Percentiles rank a stretch among this genome's conserved stretches.
phyloP scores from a whole-genome alignment of 2,329 filamentous ascomycete genomes.

The Venturia oleaginea region DNA sequence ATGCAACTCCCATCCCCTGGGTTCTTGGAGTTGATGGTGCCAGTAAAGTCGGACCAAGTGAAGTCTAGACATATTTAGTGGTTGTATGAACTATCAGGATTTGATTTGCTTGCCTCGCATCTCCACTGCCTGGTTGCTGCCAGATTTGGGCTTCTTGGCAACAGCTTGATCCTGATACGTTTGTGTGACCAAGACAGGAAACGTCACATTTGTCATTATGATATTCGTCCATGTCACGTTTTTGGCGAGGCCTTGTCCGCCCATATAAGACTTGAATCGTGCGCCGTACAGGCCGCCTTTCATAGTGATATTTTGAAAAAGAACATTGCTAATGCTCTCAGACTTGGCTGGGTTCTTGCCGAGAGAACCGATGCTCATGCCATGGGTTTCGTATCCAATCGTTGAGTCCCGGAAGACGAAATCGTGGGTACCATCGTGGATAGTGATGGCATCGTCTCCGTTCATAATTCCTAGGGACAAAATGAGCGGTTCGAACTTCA shows the following conservation, averaged over 20 bases:
- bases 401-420: constrained; percentile 32
- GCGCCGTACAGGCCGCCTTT: constrained; percentile 30
- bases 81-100: constrained; percentile 27
- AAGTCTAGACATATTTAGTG: constrained; percentile 31
- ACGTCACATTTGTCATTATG: constrained; percentile 35
- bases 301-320: constrained; percentile 35
- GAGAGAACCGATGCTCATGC: constrained; percentile 36
- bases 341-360: constrained; percentile 28
- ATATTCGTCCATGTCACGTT: constrained; percentile 39
- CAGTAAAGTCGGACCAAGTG: constrained; percentile 33
- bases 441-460: constrained; percentile 23
- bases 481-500: background rate
- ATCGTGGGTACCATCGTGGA: constrained; percentile 30
- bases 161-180: constrained; percentile 34
- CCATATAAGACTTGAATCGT: constrained; percentile 37
- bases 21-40: constrained; percentile 33
- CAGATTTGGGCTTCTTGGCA: constrained; percentile 22
- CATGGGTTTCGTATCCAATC: constrained; percentile 37
- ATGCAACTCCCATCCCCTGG: constrained; percentile 37
- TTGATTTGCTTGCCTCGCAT: constrained; percentile 2
- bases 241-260: constrained; percentile 34
- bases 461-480: background rate
- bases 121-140: constrained; percentile 14
- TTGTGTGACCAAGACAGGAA: constrained; percentile 40
- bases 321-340: constrained; percentile 34